Conservation (phyloP, 352 stramenopile species). For the Phytophthora meadii region DNA sequence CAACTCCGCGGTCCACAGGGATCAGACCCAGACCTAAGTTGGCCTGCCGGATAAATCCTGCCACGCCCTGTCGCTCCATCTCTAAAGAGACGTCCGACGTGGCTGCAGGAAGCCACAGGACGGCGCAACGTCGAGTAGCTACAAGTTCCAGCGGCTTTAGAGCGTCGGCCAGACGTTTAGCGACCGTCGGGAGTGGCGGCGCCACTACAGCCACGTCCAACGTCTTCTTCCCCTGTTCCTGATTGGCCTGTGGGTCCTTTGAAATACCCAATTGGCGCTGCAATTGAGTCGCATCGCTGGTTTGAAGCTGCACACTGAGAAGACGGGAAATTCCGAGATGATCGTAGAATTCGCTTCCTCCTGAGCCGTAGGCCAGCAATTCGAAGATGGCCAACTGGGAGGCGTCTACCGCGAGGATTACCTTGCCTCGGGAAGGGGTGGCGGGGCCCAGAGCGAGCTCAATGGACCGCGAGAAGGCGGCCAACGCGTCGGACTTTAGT, state of each 20-base stretch:
- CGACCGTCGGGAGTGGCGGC: conserved; percentile 54
- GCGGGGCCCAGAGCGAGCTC: conserved; percentile 11
- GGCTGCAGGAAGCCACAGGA: conserved; percentile 69
- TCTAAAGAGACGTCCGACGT: conserved; percentile 70
- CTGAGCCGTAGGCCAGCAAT: conserved; percentile 68
- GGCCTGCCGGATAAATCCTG: conserved; percentile 55
- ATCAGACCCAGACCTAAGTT: conserved; percentile 68
- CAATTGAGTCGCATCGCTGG: conserved; percentile 35
- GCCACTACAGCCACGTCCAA: conserved; percentile 60
- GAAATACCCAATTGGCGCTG: conserved; percentile 49
- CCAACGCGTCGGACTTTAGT: conserved; percentile 63
- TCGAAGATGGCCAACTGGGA: conserved; percentile 70
- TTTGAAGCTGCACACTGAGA: conserved; percentile 47
- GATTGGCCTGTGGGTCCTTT: conserved; percentile 15
- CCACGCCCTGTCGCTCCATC: conserved; percentile 78
- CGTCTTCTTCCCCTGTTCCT: conserved; percentile 20
- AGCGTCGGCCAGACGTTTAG: conserved; percentile 57
- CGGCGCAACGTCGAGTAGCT: conserved; percentile 34
- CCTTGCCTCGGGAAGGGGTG: conserved; percentile 9
- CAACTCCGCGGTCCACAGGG: conserved; percentile 62
- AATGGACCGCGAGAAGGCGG: conserved; percentile 50
- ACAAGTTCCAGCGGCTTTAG: conserved; percentile 42
- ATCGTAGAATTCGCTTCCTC: conserved; percentile 73
- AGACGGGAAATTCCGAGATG: conserved; percentile 56
- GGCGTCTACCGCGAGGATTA: conserved; percentile 62